phyloP scores from a whole-genome alignment of 139 green algal species.

The Eudorina sp. region DNA sequence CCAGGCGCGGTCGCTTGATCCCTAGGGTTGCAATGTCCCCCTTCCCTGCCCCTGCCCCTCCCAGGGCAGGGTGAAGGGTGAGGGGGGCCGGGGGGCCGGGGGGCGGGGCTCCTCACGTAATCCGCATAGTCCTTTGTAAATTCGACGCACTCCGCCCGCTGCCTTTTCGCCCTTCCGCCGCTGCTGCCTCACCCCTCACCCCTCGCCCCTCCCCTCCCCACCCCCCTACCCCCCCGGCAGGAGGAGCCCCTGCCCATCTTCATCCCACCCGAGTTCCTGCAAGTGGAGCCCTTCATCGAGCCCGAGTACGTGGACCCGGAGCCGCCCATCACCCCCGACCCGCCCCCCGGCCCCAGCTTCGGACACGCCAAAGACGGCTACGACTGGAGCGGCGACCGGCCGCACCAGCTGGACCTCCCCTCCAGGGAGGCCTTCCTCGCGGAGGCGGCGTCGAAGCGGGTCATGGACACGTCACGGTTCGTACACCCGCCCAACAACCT shows the following conservation, averaged over 20 bases:
- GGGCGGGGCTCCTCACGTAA: too few species aligned
- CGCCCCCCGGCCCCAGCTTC: slow-evolving; percentile 44
- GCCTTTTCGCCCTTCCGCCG: neutral
- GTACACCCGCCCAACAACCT: slow-evolving; percentile 15
- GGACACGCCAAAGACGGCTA: slow-evolving; percentile 64
- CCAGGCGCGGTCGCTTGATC: too few species aligned
- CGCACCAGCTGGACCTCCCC: slow-evolving; percentile 56
- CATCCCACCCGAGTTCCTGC: slow-evolving; percentile 55
- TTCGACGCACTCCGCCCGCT: too few species aligned
- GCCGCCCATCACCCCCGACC: slow-evolving; percentile 52
- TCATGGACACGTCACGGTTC: slow-evolving; percentile 30
- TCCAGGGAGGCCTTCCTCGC: neutral
- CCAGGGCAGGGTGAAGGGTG: too few species aligned
- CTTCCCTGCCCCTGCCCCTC: too few species aligned
- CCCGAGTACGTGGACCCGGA: slow-evolving; percentile 60
- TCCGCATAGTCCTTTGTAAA: too few species aligned
- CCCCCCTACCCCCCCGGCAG: neutral
- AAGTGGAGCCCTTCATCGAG: slow-evolving; percentile 52
- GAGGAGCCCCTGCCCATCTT: slow-evolving; percentile 56
- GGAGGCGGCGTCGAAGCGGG: neutral
- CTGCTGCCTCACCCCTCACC: neutral
- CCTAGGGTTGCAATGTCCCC: too few species aligned
- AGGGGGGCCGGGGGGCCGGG: too few species aligned
- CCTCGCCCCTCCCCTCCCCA: neutral
- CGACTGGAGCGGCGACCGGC: slow-evolving; percentile 72